Evolutionary conservation across 2,329 filamentous ascomycete genomes (phyloP), one percentile per base, ranked within the genome.

Genomic region (Fusarium pseudonygamai): DNA sequence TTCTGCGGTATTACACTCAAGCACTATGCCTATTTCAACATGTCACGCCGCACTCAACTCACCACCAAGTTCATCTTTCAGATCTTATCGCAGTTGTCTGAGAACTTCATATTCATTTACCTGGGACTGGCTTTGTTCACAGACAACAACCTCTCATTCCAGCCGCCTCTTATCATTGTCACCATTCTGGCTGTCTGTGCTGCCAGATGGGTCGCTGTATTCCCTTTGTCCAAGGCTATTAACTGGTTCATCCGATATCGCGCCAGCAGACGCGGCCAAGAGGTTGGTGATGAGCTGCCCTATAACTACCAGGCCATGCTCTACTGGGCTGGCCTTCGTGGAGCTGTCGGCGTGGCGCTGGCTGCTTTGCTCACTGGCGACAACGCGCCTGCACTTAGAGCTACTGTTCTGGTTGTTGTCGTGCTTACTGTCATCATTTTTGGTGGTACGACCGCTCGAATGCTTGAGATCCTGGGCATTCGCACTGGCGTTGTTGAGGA

Each of bases 91-190:
- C 96, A 99, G 82, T 85, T 99, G 50, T 97, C 96, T 0, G 96
- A 99, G 84, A 99, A 99, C 83, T 99, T 99, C 81, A 99, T 99
- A 83, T 99, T 99, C 85, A 99, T 99, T 82, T 99, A 99, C 80
- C 90, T 99, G 1, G 96, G 96, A 11, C 87, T 99, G 7, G 97
- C 96, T 2, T 88, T 99, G 34, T 98, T 99, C 82, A 98, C 96
- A 7, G 95, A 98, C 78, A 91, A 91, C 59, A 90, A 93, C 56
- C 87, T 98, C 30, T 91, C 94, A 67, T 99, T 97, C 84, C 97
- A 98, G 79, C 96, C 96, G 1, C 90, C 97, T 6, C 94, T 99
- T 78, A 98, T 98, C 78, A 93, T 99, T 62, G 91, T 99, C 75
- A 96, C 96, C 0, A 92, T 97, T 8, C 85, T 96, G 53, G 95